Percentiles rank a stretch among this genome's conserved stretches.
Evolutionary conservation across 371 early-diverging fungal genomes (phyloP).

Genomic region (Mucor plumbeus): DNA sequence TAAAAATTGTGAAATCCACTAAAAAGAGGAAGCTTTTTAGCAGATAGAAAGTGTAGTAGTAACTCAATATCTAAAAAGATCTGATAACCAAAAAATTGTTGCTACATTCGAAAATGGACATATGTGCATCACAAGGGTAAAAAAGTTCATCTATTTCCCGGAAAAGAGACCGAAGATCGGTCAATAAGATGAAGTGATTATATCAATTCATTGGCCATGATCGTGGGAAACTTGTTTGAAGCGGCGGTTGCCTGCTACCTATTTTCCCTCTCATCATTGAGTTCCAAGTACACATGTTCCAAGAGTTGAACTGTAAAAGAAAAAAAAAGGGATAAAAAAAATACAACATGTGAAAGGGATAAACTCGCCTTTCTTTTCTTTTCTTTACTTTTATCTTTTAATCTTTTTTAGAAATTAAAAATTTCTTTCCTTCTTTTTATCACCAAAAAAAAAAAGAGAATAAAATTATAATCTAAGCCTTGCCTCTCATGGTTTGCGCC

Average conservation of each 20-base stretch:
- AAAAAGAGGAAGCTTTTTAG: not conserved
- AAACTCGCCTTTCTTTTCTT: conserved; percentile 20
- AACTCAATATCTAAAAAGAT: not conserved
- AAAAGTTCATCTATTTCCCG: conserved; percentile 11
- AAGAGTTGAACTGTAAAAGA: not conserved
- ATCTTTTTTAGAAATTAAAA: not conserved
- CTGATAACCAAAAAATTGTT: not conserved
- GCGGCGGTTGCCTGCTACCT: conserved; percentile 16
- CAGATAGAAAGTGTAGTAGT: not conserved
- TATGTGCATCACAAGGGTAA: not conserved
- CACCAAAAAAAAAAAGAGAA: not conserved
- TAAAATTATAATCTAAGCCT: not conserved
- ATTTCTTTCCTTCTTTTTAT: not conserved
- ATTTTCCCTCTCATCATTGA: conserved; percentile 18
- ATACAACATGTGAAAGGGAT: conserved; percentile 5
- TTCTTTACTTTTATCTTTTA: not conserved
- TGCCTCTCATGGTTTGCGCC: conserved; percentile 28
- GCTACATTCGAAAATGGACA: not conserved
- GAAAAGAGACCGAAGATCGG: conserved; percentile 16
- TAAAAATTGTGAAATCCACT: not conserved
- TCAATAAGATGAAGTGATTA: not conserved
- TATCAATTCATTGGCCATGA: conserved; percentile 30
- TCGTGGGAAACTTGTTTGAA: conserved; percentile 33
- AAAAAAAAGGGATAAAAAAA: conserved; percentile 1
- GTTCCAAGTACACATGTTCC: conserved; percentile 15